Evolutionary conservation across 345 rosid genomes (phyloP).

Genomic region (Mangifera indica): DNA sequence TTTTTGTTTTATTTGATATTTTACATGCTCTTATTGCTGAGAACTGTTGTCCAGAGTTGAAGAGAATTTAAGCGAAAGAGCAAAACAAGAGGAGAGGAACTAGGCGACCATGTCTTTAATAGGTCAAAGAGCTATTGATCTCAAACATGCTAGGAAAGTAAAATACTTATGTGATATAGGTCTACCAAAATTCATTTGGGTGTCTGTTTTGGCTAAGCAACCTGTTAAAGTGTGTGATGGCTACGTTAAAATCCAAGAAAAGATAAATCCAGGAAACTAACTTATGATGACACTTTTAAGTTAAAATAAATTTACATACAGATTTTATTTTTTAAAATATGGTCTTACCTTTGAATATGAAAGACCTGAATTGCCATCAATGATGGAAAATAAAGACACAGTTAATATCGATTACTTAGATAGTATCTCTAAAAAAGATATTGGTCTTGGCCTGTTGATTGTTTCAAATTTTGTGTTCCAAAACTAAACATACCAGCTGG

Average conservation of each 20-base stretch:
- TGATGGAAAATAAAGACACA: background rate
- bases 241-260: background rate
- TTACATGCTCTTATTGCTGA: conserved; percentile 1
- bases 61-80: background rate
- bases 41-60: background rate
- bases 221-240: background rate
- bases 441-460: background rate
- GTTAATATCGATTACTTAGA: background rate
- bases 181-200: background rate
- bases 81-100: background rate
- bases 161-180: background rate
- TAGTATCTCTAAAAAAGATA: background rate
- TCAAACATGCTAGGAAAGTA: background rate
- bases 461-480: background rate
- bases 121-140: background rate
- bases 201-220: background rate
- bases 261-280: background rate
- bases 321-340: background rate
- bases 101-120: background rate
- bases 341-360: background rate
- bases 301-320: background rate
- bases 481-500: background rate
- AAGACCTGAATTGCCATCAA: background rate
- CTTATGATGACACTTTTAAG: background rate
- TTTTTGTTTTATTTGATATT: background rate